Evolutionary conservation across 2,329 filamentous ascomycete genomes (phyloP).

Genomic region (Colletotrichum sp.): DNA sequence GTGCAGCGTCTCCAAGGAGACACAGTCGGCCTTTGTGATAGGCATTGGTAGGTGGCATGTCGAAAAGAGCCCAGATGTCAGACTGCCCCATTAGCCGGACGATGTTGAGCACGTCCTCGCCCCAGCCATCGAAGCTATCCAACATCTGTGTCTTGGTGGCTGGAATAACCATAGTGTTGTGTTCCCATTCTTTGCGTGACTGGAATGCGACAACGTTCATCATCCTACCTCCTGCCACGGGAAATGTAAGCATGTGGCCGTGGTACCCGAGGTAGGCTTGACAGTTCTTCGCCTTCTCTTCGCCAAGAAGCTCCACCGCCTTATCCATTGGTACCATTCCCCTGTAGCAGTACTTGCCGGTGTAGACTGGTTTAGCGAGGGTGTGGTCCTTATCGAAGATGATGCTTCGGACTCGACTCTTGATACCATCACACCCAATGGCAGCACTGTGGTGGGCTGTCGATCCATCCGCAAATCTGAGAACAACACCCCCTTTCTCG

Average conservation of each 20-base stretch:
- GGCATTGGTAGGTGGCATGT: background rate
- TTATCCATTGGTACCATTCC: slow-evolving; percentile 50
- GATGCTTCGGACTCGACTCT: slow-evolving; percentile 40
- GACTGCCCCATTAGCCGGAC: background rate
- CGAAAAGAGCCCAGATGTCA: background rate
- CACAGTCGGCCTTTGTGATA: background rate
- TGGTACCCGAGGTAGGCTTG: slow-evolving; percentile 44
- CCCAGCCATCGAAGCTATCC: background rate
- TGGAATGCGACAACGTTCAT: slow-evolving; percentile 60
- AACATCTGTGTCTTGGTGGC: background rate
- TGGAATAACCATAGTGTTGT: background rate
- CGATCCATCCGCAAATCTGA: slow-evolving; percentile 32
- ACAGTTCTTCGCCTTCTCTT: slow-evolving; percentile 32
- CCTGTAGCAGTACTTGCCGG: slow-evolving; percentile 64
- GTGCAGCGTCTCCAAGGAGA: background rate
- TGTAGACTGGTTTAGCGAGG: slow-evolving; percentile 29
- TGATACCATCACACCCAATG: slow-evolving; percentile 48
- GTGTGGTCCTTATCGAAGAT: slow-evolving; percentile 28
- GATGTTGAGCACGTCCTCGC: background rate
- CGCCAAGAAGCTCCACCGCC: slow-evolving; percentile 53
- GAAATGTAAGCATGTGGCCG: slow-evolving; percentile 65
- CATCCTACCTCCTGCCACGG: slow-evolving; percentile 56
- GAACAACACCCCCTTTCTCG: background rate
- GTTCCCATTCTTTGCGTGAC: background rate
- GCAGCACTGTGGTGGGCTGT: slow-evolving; percentile 39